Conservation (phyloP, 306 rosid species). For the Prunus kanzakura region DNA sequence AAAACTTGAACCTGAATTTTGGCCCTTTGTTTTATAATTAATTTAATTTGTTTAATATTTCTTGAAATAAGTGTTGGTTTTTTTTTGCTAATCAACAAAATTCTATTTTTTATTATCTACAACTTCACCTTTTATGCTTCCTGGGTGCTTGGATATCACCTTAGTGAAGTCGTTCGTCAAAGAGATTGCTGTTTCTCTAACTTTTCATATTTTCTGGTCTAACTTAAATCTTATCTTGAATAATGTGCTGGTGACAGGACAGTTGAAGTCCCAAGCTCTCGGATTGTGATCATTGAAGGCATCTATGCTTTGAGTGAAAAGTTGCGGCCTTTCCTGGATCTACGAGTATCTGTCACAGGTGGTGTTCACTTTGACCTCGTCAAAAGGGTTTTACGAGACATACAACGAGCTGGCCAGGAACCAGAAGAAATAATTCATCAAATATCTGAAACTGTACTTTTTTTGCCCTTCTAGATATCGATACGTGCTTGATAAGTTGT, state of each 20-base stretch:
- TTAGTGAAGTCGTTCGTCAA: neutral
- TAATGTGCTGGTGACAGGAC: slow-evolving; percentile 62
- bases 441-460: slow-evolving; percentile 90
- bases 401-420: slow-evolving; percentile 97
- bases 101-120: neutral
- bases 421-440: slow-evolving; percentile 99
- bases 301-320: slow-evolving; percentile 95
- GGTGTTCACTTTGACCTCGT: slow-evolving; percentile 99
- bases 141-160: neutral
- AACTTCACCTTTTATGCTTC: neutral
- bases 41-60: neutral
- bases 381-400: slow-evolving; percentile 91
- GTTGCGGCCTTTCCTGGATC: slow-evolving; percentile 86
- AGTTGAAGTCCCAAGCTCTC: slow-evolving; percentile 87
- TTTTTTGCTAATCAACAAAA: neutral
- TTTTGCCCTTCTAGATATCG: slow-evolving; percentile 19
- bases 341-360: slow-evolving; percentile 93
- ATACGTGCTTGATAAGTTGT: slow-evolving; percentile 15
- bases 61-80: neutral
- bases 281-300: slow-evolving; percentile 89
- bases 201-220: slow-evolving; percentile 9
- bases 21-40: neutral
- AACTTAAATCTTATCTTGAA: slow-evolving; percentile 3
- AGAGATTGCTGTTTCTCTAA: neutral
- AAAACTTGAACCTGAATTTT: neutral